Evolutionary conservation across 192 early-diverging fungal genomes (phyloP).

Genomic region (Gaertneriomyces semiglobifer): DNA sequence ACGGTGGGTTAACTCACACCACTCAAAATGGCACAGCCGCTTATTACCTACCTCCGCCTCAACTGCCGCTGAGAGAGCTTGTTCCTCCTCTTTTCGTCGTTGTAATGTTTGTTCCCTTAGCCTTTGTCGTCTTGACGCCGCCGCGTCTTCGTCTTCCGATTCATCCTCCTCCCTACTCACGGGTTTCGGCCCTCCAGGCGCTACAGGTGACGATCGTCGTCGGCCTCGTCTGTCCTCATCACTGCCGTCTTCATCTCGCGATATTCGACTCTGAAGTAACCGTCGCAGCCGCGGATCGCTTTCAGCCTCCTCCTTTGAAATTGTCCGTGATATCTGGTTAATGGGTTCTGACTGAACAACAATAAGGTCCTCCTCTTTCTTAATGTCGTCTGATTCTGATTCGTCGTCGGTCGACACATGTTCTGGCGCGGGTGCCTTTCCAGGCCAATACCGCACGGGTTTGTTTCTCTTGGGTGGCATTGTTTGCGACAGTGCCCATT

Average conservation of each 20-base stretch:
- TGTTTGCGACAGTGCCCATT: too few species aligned
- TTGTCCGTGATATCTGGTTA: background rate
- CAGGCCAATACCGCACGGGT: conserved; percentile 48
- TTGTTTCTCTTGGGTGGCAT: too few species aligned
- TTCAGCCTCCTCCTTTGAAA: conserved; percentile 14
- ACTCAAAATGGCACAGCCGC: background rate
- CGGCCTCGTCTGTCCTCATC: background rate
- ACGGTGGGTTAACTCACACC: conserved; percentile 3
- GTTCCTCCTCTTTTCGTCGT: conserved; percentile 39
- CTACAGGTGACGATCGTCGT: background rate
- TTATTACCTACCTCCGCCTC: background rate
- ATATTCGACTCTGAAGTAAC: too few species aligned
- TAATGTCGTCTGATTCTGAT: conserved; percentile 22
- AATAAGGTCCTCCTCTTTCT: background rate
- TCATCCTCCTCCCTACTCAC: conserved; percentile 56
- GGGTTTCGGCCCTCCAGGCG: conserved; percentile 1
- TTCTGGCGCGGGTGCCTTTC: conserved; percentile 30
- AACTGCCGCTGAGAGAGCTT: conserved; percentile 20
- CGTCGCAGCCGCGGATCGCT: conserved; percentile 13
- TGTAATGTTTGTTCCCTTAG: conserved; percentile 24
- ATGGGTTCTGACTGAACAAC: background rate
- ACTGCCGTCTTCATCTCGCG: background rate
- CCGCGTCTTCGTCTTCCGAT: conserved; percentile 44
- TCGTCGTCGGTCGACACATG: conserved; percentile 11
- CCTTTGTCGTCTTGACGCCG: conserved; percentile 34